A percentile compares a stretch with the other conserved stretches of the same genome.
phyloP scores from a whole-genome alignment of 1,284 basidiomycete genomes.

The Malassezia equina region DNA sequence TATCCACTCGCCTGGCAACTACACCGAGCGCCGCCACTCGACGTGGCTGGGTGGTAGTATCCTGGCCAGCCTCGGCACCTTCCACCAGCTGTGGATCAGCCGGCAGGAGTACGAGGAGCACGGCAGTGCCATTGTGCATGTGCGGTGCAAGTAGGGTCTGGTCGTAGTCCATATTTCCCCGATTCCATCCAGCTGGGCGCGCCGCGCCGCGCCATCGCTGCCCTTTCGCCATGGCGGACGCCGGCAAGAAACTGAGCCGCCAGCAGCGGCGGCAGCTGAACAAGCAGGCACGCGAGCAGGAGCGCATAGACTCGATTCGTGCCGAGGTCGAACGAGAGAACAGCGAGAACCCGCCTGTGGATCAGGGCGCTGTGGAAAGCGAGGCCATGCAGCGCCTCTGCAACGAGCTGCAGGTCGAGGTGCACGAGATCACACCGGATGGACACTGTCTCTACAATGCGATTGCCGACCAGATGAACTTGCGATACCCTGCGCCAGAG shows the following conservation, averaged over 20 bases:
- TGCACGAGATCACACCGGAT: slow-evolving; percentile 66
- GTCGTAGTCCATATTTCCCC: not conserved
- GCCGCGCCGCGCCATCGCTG: slow-evolving; percentile 21
- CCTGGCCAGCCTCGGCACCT: slow-evolving; percentile 41
- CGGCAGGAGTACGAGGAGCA: slow-evolving; percentile 47
- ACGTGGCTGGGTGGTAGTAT: slow-evolving; percentile 45
- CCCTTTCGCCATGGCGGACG: not conserved
- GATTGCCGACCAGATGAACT: slow-evolving; percentile 64
- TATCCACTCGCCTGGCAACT: slow-evolving; percentile 45
- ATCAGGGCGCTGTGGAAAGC: slow-evolving; percentile 1
- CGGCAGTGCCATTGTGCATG: slow-evolving; percentile 40
- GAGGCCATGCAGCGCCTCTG: not conserved
- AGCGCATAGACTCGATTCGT: slow-evolving; percentile 18
- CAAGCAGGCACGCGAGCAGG: slow-evolving; percentile 17
- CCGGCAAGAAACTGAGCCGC: slow-evolving; percentile 15
- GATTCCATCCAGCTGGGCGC: slow-evolving; percentile 27
- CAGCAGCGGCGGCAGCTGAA: slow-evolving; percentile 25
- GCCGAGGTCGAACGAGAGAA: slow-evolving; percentile 14
- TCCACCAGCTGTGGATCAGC: slow-evolving; percentile 47
- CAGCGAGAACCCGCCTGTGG: not conserved
- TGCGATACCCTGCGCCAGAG: slow-evolving; percentile 15
- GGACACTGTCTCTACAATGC: slow-evolving; percentile 82
- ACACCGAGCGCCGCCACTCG: slow-evolving; percentile 39
- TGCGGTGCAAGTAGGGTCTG: slow-evolving; percentile 39
- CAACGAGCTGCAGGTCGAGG: not conserved